Evolutionary conservation across 768 basidiomycete species (phyloP).

Genomic region (Hygrophoropsis aurantiaca): DNA sequence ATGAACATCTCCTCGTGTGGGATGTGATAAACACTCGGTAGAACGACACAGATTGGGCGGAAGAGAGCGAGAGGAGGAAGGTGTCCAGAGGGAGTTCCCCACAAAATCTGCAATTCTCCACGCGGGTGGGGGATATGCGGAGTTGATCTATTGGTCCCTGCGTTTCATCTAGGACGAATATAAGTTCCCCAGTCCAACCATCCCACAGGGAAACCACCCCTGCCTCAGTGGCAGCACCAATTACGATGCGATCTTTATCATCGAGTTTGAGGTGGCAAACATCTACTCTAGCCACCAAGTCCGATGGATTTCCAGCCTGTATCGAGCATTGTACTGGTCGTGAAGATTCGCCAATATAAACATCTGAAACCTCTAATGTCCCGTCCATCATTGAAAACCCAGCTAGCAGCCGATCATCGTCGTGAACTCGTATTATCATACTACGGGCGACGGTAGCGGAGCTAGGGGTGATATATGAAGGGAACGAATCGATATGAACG

Average conservation of each 20-base stretch:
- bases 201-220: slow-evolving; percentile 81
- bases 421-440: slow-evolving; percentile 47
- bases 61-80: slow-evolving; percentile 64
- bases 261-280: slow-evolving; percentile 53
- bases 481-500: slow-evolving; percentile 16
- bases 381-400: slow-evolving; percentile 69
- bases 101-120: slow-evolving; percentile 67
- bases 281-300: slow-evolving; percentile 53
- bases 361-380: slow-evolving; percentile 59
- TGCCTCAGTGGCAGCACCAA: slow-evolving; percentile 61
- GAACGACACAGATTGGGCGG: slow-evolving; percentile 61
- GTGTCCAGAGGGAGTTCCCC: slow-evolving; percentile 66
- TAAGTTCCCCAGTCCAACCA: slow-evolving; percentile 58
- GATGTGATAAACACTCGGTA: slow-evolving; percentile 63
- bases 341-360: slow-evolving; percentile 41
- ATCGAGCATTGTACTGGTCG: slow-evolving; percentile 48
- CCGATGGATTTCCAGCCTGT: slow-evolving; percentile 56
- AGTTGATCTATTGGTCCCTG: slow-evolving; percentile 60
- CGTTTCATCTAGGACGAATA: slow-evolving; percentile 59
- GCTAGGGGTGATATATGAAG: slow-evolving; percentile 44
- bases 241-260: slow-evolving; percentile 49
- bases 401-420: slow-evolving; percentile 47
- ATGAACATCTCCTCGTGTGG: slow-evolving; percentile 65
- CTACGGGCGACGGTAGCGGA: slow-evolving; percentile 44
- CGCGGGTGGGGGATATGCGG: slow-evolving; percentile 54